A percentile compares a stretch with the other conserved stretches of the same genome.
phyloP scores from a whole-genome alignment of 2,329 filamentous ascomycete genomes.

The Aspergillus caelatus region DNA sequence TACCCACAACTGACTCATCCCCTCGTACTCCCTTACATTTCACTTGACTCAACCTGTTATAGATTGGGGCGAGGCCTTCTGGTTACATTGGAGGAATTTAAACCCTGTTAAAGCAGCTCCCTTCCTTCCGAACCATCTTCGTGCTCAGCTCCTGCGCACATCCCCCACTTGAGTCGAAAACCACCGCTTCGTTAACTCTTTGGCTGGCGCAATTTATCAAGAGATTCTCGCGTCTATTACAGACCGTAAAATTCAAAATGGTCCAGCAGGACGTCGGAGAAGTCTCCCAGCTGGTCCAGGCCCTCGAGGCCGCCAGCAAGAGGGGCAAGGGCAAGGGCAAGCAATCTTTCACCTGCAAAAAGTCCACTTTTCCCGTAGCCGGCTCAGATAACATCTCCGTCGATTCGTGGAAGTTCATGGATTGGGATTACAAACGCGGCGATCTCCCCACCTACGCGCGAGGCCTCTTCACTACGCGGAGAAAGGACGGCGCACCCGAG shows the following conservation, averaged over 20 bases:
- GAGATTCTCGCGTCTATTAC: background rate
- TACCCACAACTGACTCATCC: background rate
- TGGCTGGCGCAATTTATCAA: background rate
- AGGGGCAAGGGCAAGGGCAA: slow-evolving; percentile 54
- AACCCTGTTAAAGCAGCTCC: background rate
- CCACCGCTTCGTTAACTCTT: background rate
- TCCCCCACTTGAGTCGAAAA: background rate
- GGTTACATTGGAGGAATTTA: background rate
- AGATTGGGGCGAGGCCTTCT: background rate
- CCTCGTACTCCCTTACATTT: background rate
- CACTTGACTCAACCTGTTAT: background rate
- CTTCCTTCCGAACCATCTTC: background rate
- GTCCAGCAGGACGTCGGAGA: slow-evolving; percentile 70
- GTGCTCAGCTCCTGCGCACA: background rate
- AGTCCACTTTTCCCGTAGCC: slow-evolving; percentile 72
- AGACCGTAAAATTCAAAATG: slow-evolving; percentile 46
- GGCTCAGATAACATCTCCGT: slow-evolving; percentile 69
- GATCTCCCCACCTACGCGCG: slow-evolving; percentile 90
- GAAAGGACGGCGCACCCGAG: slow-evolving; percentile 66
- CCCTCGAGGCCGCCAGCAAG: slow-evolving; percentile 58
- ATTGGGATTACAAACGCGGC: slow-evolving; percentile 91
- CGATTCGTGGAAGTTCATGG: slow-evolving; percentile 89
- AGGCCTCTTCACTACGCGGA: slow-evolving; percentile 85
- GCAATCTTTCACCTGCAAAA: slow-evolving; percentile 72
- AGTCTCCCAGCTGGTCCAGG: slow-evolving; percentile 66